These are phyloP conservation scores for Candida rishiriensis DNA, from an alignment of 805 yeast genomes.

Conservation along the genomic window DNA sequence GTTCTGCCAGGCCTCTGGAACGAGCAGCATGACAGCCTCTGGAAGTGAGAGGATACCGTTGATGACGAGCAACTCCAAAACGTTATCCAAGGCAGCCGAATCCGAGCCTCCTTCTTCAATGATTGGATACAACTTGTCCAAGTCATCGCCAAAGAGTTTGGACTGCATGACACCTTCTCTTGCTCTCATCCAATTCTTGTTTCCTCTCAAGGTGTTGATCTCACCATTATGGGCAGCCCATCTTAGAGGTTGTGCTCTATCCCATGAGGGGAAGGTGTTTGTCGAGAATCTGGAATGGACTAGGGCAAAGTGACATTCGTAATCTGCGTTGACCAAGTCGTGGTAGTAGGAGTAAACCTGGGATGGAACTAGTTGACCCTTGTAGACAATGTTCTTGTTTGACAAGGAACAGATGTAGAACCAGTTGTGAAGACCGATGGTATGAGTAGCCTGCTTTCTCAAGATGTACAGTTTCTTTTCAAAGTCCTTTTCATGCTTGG, in stretches of 20 bases:
- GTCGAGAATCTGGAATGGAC: constrained; percentile 98
- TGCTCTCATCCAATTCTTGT: constrained; percentile 99
- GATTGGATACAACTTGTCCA: constrained; percentile 88
- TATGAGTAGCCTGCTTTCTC: constrained; percentile 84
- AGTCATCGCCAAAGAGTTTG: constrained; percentile 80
- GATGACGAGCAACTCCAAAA: constrained; percentile 82
- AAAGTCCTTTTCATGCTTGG: constrained; percentile 56
- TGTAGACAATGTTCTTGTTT: constrained; percentile 86
- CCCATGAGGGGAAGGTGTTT: constrained; percentile 99
- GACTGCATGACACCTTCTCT: constrained; percentile 96
- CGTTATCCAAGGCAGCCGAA: constrained; percentile 97
- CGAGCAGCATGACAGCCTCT: constrained; percentile 94
- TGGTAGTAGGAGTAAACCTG: constrained; percentile 95
- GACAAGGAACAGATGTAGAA: constrained; percentile 93
- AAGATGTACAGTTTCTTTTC: constrained; percentile 81
- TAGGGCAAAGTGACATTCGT: constrained; percentile 90
- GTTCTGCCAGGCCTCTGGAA: constrained; percentile 98
- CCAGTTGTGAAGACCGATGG: constrained; percentile 95
- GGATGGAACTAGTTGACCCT: constrained; percentile 95
- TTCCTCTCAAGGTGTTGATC: constrained; percentile 94
- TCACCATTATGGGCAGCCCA: constrained; percentile 99
- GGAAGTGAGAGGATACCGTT: constrained; percentile 91
- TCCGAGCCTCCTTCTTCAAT: constrained; percentile 99
- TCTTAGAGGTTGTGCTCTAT: constrained; percentile 96
- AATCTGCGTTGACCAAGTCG: constrained; percentile 86